Base-by-base conservation (phyloP, 1,284 basidiomycete genomes). In the Leccinum idahoense region DNA sequence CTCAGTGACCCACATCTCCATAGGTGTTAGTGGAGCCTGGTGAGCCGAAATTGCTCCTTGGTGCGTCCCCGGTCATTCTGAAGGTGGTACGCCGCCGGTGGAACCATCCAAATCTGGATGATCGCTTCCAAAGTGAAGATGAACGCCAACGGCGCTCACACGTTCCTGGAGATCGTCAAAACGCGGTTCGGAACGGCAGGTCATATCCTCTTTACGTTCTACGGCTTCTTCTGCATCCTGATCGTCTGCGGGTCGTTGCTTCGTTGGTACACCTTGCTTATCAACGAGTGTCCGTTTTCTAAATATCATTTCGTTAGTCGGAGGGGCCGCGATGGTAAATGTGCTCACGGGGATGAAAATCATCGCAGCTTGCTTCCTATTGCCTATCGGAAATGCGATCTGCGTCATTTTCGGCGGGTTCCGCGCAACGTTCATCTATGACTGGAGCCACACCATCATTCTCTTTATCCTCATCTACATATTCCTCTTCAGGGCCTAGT, bases 301-400 rank as follows among this genome's bases (percentile, higher is more conserved):
- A 51, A 64, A 6, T 10, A 11, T 0, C 14, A 46, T 46, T 57
- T 55, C 29, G 51, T 58, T 44, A 72, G 80, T 83, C 63, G 87
- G 87, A 60, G 87, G 87, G 0, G 81, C 81, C 4, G 87, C 85
- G 0, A 87, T 86, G 0, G 86, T 89, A 11, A 82, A 81, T 46
- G 82, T 83, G 0, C 76, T 91, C 26, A 91, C 89, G 0, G 85
- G 86, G 1, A 87, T 89, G 83, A 82, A 82, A 69, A 82, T 81
- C 60, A 75, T 83, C 58, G 85, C 87, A 0, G 84, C 85, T 7
- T 85, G 83, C 68, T 87, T 89, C 74, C 78, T 89, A 29, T 75
- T 84, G 2, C 83, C 73, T 5, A 72, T 81, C 15, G 78, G 79
- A 5, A 79, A 82, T 61, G 77, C 77, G 5, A 71, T 78, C 39